These are phyloP conservation scores for Chaetomiaceae sp. DNA, from an alignment of 2,329 filamentous ascomycete genomes.

Conservation along the genomic window DNA sequence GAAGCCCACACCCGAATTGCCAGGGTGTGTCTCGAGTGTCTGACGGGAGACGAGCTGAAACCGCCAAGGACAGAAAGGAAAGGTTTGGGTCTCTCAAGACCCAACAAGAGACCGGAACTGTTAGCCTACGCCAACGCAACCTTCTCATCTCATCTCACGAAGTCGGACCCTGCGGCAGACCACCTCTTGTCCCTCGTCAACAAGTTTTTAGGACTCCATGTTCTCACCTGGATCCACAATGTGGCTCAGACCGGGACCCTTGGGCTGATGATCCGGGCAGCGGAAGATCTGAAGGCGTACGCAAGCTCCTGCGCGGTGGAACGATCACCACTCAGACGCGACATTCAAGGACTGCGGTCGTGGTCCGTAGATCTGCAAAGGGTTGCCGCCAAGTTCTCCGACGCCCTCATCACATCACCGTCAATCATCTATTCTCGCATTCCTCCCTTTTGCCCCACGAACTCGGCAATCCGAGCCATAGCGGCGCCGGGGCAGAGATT, in stretches of 20 bases:
- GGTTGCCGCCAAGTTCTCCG: slow-evolving; percentile 31
- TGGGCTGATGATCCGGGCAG: slow-evolving; percentile 9
- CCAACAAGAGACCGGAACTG: slow-evolving; percentile 9
- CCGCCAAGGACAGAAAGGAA: slow-evolving; percentile 26
- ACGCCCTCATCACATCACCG: slow-evolving; percentile 28
- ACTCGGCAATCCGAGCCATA: not conserved
- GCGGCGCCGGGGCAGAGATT: not conserved
- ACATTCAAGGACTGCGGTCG: slow-evolving; percentile 22
- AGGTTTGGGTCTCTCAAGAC: slow-evolving; percentile 3
- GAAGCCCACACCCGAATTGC: slow-evolving; percentile 24
- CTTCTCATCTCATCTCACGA: slow-evolving; percentile 28
- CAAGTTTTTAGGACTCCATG: slow-evolving; percentile 31
- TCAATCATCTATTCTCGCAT: slow-evolving; percentile 32
- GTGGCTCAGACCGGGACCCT: slow-evolving; percentile 6
- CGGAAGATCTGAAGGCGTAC: slow-evolving; percentile 21
- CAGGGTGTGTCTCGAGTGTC: slow-evolving; percentile 31
- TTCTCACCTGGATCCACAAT: slow-evolving; percentile 35
- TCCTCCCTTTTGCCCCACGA: slow-evolving; percentile 31
- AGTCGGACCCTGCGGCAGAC: slow-evolving; percentile 20
- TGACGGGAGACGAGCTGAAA: slow-evolving; percentile 32
- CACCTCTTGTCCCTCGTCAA: slow-evolving; percentile 26
- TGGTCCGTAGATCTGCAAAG: slow-evolving; percentile 33
- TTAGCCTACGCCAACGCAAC: slow-evolving; percentile 28
- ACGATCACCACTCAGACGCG: slow-evolving; percentile 21
- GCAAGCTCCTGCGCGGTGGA: slow-evolving; percentile 18